Conservation (phyloP, 2,329 filamentous ascomycete species). For the Talaromyces sp. region DNA sequence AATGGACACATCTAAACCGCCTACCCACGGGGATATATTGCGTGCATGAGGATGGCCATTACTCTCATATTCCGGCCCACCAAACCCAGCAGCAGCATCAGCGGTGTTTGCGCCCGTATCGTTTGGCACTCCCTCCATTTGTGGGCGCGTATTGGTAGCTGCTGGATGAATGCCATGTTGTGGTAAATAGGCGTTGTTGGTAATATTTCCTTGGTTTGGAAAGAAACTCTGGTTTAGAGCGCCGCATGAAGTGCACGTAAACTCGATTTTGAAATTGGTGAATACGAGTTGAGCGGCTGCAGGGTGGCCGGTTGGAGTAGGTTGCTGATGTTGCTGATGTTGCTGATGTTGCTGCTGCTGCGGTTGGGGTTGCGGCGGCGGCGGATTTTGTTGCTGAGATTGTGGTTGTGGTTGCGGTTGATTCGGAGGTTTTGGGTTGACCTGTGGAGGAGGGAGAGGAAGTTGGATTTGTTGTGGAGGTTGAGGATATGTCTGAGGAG, state of each 20-base stretch:
- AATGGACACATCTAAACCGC: slow-evolving; percentile 7
- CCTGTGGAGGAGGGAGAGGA: slow-evolving; percentile 1
- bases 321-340: slow-evolving; percentile 17
- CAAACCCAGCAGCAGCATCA: slow-evolving; percentile 4
- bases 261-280: slow-evolving; percentile 37
- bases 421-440: slow-evolving; percentile 5
- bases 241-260: slow-evolving; percentile 35
- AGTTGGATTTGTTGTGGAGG: slow-evolving; percentile 9
- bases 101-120: slow-evolving; percentile 3
- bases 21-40: slow-evolving; percentile 9
- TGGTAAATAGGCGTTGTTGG: slow-evolving; percentile 20
- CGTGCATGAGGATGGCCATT: slow-evolving; percentile 3
- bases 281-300: slow-evolving; percentile 26
- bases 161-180: slow-evolving; percentile 5
- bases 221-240: slow-evolving; percentile 36
- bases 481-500: slow-evolving; percentile 15
- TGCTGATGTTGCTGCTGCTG: slow-evolving; percentile 18
- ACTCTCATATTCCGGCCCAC: slow-evolving; percentile 6
- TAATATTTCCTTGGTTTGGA: slow-evolving; percentile 33
- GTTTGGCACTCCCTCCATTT: slow-evolving; percentile 3
- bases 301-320: slow-evolving; percentile 20
- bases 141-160: slow-evolving; percentile 3
- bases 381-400: slow-evolving; percentile 9
- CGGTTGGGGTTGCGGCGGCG: slow-evolving; percentile 16
- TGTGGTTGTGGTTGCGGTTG: slow-evolving; percentile 3